Evolutionary conservation across 2,329 filamentous ascomycete genomes (phyloP).

Genomic region (Fusarium sp.): DNA sequence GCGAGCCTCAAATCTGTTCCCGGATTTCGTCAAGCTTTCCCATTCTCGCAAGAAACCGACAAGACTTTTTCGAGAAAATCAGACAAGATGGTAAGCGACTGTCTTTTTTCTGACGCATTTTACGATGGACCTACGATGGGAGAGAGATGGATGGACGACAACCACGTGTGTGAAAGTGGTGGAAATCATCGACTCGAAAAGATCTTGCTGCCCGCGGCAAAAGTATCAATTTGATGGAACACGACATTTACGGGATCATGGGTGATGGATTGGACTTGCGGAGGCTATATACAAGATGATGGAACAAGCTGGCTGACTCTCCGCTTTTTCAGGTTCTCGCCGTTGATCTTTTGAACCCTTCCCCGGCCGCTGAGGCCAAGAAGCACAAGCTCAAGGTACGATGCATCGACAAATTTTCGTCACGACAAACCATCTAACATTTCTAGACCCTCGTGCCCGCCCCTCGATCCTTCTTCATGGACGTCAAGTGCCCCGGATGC

Average conservation of each 20-base stretch:
- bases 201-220: conserved; percentile 29
- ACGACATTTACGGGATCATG: conserved; percentile 16
- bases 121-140: conserved; percentile 40
- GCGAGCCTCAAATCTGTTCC: conserved; percentile 67
- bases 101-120: conserved; percentile 32
- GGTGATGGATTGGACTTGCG: conserved; percentile 25
- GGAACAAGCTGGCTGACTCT: conserved; percentile 61
- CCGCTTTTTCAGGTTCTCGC: conserved; percentile 86
- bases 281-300: conserved; percentile 31
- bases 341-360: conserved; percentile 99
- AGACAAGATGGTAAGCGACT: conserved; percentile 77
- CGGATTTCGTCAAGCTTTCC: conserved; percentile 66
- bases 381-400: conserved; percentile 99
- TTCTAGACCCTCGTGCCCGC: conserved; percentile 88
- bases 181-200: conserved; percentile 35
- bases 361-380: conserved; percentile 95
- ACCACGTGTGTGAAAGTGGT: conserved; percentile 34
- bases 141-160: conserved; percentile 39
- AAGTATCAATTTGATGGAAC: conserved; percentile 38
- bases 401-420: conserved; percentile 35
- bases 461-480: conserved; percentile 99
- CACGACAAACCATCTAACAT: conserved; percentile 44
- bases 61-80: conserved; percentile 60
- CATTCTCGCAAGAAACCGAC: conserved; percentile 61
- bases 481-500: conserved; percentile 99